Percentiles rank a stretch among this genome's conserved stretches.
phyloP scores from a whole-genome alignment of 805 yeast species.

The Spathaspora passalidarum region DNA sequence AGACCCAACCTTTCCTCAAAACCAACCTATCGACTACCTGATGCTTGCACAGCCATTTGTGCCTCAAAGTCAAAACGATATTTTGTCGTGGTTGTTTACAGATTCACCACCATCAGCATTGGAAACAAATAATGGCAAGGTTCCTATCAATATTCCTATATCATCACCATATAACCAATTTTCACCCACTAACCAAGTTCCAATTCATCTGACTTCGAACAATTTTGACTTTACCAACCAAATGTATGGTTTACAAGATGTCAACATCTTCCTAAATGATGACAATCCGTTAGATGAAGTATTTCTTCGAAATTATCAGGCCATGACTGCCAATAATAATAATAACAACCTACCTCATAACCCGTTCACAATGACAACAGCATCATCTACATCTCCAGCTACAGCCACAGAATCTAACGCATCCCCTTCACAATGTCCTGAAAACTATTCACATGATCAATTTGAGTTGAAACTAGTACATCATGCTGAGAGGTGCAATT shows the following conservation, averaged over 20 bases:
- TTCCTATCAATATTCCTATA: neutral
- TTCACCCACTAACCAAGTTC: constrained; percentile 4
- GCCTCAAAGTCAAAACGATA: constrained; percentile 35
- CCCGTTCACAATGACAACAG: neutral
- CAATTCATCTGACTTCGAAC: neutral
- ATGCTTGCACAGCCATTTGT: neutral
- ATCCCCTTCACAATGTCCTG: constrained; percentile 7
- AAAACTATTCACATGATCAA: constrained; percentile 5
- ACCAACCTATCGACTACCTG: neutral
- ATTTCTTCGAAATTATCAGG: constrained; percentile 13
- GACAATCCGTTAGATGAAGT: constrained; percentile 40
- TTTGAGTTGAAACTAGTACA: constrained; percentile 12
- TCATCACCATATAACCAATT: constrained; percentile 13
- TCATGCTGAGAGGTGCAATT: constrained; percentile 23
- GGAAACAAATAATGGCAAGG: neutral
- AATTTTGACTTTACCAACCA: constrained; percentile 7
- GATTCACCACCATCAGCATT: constrained; percentile 12
- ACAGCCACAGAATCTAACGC: constrained; percentile 22
- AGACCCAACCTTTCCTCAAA: neutral
- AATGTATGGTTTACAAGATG: constrained; percentile 30
- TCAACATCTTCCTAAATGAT: constrained; percentile 34
- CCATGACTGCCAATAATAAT: neutral
- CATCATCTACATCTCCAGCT: constrained; percentile 31
- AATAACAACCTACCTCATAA: too few species aligned
- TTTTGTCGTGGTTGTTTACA: constrained; percentile 39